phyloP scores from a whole-genome alignment of 1,284 basidiomycete species.

The Ustilago loliicola region DNA sequence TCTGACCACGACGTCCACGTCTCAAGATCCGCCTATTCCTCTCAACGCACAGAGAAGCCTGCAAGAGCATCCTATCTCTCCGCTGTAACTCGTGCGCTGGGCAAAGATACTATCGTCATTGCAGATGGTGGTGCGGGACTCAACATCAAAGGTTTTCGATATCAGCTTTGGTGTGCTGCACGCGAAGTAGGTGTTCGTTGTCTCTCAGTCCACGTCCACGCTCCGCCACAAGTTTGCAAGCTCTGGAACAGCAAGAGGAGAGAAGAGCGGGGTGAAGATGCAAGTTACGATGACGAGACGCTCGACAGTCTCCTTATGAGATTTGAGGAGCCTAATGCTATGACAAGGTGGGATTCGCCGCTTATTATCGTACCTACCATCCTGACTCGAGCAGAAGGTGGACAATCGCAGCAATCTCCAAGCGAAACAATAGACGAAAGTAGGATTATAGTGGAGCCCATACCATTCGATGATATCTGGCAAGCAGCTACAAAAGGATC shows the following conservation, averaged over 20 bases:
- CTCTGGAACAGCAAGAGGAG: slow-evolving; percentile 79
- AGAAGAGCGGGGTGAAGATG: slow-evolving; percentile 69
- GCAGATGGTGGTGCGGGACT: slow-evolving; percentile 83
- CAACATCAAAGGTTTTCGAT: slow-evolving; percentile 95
- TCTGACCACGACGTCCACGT: slow-evolving; percentile 83
- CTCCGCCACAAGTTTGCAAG: slow-evolving; percentile 74
- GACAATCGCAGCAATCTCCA: not conserved
- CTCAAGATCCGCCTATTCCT: slow-evolving; percentile 78
- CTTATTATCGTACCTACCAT: slow-evolving; percentile 80
- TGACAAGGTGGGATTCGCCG: slow-evolving; percentile 97
- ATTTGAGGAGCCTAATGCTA: slow-evolving; percentile 95
- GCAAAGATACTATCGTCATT: slow-evolving; percentile 82
- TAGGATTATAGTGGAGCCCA: slow-evolving; percentile 67
- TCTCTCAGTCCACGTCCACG: slow-evolving; percentile 81
- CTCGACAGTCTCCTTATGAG: slow-evolving; percentile 89
- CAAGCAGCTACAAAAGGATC: slow-evolving; percentile 81
- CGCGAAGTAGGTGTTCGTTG: slow-evolving; percentile 86
- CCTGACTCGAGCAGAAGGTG: not conserved
- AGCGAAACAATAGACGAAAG: slow-evolving; percentile 78
- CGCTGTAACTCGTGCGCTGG: slow-evolving; percentile 82
- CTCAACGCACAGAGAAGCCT: slow-evolving; percentile 86
- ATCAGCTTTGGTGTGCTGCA: slow-evolving; percentile 96
- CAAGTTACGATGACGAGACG: slow-evolving; percentile 80
- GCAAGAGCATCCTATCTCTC: slow-evolving; percentile 89
- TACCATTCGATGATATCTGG: slow-evolving; percentile 84